These are phyloP conservation scores for Leishmania turanica DNA, from an alignment of 208 protist genomes.

Conservation along the genomic window DNA sequence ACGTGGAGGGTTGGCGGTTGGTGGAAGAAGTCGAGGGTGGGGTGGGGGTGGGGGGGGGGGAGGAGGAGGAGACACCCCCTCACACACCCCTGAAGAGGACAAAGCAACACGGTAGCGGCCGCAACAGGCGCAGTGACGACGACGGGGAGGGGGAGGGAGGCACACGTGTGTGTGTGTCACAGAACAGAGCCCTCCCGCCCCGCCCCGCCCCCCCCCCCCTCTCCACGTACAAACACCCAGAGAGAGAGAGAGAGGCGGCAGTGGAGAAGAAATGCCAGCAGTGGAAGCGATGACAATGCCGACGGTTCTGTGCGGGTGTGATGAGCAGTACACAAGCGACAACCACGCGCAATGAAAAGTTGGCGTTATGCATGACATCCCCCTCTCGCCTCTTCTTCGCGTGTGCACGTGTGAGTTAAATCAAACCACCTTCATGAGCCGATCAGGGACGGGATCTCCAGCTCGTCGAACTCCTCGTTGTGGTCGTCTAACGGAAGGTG, in stretches of 20 bases:
- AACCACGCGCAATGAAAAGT: not conserved
- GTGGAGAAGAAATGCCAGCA: too few species aligned
- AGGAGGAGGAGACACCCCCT: not conserved
- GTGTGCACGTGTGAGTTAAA: not conserved
- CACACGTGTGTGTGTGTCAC: not conserved
- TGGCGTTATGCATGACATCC: not conserved
- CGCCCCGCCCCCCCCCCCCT: not conserved
- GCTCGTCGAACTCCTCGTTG: constrained; percentile 24
- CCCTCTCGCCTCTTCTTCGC: not conserved
- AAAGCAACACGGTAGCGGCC: not conserved
- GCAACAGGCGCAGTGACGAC: not conserved
- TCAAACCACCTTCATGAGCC: constrained; percentile 12
- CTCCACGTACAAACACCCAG: not conserved
- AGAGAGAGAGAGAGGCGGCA: not conserved
- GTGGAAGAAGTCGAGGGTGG: not conserved
- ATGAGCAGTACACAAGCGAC: not conserved
- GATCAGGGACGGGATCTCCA: constrained; percentile 25
- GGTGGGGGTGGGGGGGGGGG: not conserved
- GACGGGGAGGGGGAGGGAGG: not conserved
- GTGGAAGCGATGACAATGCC: not conserved
- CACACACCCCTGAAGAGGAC: not conserved
- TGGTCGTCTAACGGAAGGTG: not conserved
- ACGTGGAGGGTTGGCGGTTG: not conserved
- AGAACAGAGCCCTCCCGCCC: not conserved
- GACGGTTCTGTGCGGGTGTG: not conserved